phyloP scores from a whole-genome alignment of 495 filamentous ascomycete genomes.

The Penicillium egyptiacum region DNA sequence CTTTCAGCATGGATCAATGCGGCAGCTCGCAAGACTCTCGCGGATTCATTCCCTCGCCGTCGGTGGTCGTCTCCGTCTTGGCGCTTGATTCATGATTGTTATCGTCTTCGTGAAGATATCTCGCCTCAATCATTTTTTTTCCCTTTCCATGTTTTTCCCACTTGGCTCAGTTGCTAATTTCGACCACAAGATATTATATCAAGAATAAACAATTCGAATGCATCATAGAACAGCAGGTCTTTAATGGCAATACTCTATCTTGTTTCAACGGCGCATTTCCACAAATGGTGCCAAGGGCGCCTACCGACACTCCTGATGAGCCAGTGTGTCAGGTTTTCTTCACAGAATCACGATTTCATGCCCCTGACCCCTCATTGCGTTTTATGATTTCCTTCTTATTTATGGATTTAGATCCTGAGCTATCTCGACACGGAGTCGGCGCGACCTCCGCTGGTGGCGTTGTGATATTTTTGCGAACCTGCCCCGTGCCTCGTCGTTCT shows the following conservation, averaged over 20 bases:
- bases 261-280: too few relatives aligned
- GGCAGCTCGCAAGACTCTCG: neutral
- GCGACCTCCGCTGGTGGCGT: constrained; percentile 13
- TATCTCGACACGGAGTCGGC: constrained; percentile 13
- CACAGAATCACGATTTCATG: neutral
- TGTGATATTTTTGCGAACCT: constrained; percentile 8
- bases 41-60: neutral
- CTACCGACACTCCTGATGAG: neutral
- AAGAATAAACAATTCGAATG: neutral
- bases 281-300: constrained; percentile 5
- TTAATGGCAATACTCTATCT: neutral
- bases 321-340: neutral
- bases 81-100: neutral
- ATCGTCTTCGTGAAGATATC: neutral
- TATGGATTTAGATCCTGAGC: constrained; percentile 4
- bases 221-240: neutral
- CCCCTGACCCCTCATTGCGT: neutral
- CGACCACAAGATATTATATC: neutral
- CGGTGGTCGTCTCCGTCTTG: neutral
- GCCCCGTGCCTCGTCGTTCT: neutral
- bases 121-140: neutral
- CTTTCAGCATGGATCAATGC: neutral
- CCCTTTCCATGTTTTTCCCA: neutral
- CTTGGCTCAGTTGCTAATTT: neutral
- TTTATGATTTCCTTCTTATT: neutral